Base-by-base conservation (phyloP, 768 basidiomycete genomes). In the Naganishia kalamii region DNA sequence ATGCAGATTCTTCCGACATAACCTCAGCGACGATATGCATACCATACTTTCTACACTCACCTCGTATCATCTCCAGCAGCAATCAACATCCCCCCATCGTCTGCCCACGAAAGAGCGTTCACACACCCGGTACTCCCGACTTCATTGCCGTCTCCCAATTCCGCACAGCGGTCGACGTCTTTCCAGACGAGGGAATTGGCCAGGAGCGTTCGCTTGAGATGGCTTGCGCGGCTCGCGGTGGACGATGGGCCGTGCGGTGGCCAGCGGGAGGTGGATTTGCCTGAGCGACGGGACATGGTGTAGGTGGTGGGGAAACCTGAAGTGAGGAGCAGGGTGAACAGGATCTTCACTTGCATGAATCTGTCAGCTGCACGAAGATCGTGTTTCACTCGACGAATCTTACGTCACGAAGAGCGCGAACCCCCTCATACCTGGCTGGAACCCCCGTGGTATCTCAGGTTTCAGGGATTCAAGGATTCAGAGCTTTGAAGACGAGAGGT, bases 1-100 rank as follows among this genome's bases (percentile, higher is more conserved):
- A 93, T 81, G 72, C 89, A 85, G 27, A 92, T 82, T 37, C 87
- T 88, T 6, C n/a, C 27, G 12, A 61, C 19, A 40, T 50, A 10
- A 25, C 3, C 15, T n/a, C 5, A 21, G 23, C 21, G 21, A 52
- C 11, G 54, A 21, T 30, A 48, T n/a, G n/a, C n/a, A n/a, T n/a
- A n/a, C n/a, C n/a, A n/a, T n/a, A n/a, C n/a, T n/a, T 37, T 46
- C n/a, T 30, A 23, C 65, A 52, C 64, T 67, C n/a, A 72, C 71
- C 68, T 44, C 25, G 63, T 70, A 65, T 79, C 78, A 66, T 79
- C 78, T 27, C 76, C 75, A 2, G 76, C 77, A 17, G 74, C 74
- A 4, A 79, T 59, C 12, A 80, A 60, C 6, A 65, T 76, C 12
- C 65, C 49, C 0, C 76, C 75, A 63, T 78, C 76, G 32, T 72